These are phyloP conservation scores for Diaporthe australafricana DNA, from an alignment of 2,329 filamentous ascomycete genomes.

Conservation along the genomic window DNA sequence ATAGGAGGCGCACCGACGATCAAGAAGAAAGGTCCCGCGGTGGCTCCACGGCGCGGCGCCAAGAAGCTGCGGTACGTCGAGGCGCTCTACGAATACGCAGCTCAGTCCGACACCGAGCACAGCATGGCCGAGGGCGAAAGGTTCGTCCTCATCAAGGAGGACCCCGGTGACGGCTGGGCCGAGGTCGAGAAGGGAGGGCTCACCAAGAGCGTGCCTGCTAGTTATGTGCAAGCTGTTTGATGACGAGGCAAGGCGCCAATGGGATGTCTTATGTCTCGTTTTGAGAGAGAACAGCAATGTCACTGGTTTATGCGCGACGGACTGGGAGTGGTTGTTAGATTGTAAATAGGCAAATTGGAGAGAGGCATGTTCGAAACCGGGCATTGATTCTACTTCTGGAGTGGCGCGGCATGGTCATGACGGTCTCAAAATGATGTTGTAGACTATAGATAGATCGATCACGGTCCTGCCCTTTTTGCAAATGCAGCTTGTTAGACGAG, in stretches of 20 bases:
- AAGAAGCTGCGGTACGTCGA: slow-evolving; percentile 96
- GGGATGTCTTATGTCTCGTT: neutral
- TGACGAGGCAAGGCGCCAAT: slow-evolving; percentile 13
- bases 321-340: neutral
- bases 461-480: neutral
- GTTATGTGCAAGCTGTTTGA: slow-evolving; percentile 85
- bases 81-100: slow-evolving; percentile 91
- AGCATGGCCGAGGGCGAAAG: slow-evolving; percentile 91
- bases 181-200: slow-evolving; percentile 93
- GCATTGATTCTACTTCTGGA: neutral
- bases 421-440: neutral
- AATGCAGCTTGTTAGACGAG: neutral
- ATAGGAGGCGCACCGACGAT: slow-evolving; percentile 58
- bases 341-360: slow-evolving; percentile 27
- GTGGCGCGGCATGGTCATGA: neutral
- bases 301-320: neutral
- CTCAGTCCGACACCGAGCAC: slow-evolving; percentile 87
- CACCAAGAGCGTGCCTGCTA: slow-evolving; percentile 91
- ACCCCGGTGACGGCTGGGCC: slow-evolving; percentile 94
- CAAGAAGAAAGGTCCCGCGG: slow-evolving; percentile 92
- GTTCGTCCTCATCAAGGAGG: slow-evolving; percentile 89
- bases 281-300: neutral
- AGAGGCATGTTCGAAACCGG: neutral
- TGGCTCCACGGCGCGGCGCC: slow-evolving; percentile 88
- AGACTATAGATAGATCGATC: slow-evolving; percentile 3